These are phyloP conservation scores for Citrullus amarus DNA, from an alignment of 306 rosid species.

Conservation along the genomic window DNA sequence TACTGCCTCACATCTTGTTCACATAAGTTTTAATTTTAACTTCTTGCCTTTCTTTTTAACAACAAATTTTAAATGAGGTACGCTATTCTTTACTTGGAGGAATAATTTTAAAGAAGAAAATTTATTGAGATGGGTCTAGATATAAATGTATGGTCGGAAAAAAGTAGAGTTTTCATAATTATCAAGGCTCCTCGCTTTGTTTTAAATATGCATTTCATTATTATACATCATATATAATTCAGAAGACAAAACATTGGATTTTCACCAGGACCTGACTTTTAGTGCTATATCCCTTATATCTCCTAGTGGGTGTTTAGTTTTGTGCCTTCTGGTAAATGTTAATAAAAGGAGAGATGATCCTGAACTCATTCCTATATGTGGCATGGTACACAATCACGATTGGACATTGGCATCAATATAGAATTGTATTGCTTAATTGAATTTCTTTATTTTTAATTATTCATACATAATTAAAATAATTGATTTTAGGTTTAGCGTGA, in stretches of 20 bases:
- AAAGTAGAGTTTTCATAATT: neutral
- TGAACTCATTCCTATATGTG: neutral
- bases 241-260: neutral
- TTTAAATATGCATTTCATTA: neutral
- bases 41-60: constrained; percentile 2
- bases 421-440: neutral
- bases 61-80: neutral
- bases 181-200: neutral
- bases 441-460: neutral
- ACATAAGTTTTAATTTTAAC: neutral
- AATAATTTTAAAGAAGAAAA: neutral
- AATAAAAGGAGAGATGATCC: neutral
- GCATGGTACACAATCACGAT: neutral
- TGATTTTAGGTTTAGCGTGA: neutral
- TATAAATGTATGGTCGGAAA: neutral
- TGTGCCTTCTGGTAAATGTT: neutral
- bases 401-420: neutral
- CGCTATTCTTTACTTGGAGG: neutral
- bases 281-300: neutral
- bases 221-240: neutral
- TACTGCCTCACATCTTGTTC: neutral
- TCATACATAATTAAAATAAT: neutral
- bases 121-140: neutral
- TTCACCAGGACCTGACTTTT: neutral
- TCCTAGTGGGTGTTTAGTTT: neutral